Evolutionary conservation across 1,139 yeast genomes (phyloP), one percentile per base, ranked within the genome.

Genomic region (Geotrichum carabidarum): DNA sequence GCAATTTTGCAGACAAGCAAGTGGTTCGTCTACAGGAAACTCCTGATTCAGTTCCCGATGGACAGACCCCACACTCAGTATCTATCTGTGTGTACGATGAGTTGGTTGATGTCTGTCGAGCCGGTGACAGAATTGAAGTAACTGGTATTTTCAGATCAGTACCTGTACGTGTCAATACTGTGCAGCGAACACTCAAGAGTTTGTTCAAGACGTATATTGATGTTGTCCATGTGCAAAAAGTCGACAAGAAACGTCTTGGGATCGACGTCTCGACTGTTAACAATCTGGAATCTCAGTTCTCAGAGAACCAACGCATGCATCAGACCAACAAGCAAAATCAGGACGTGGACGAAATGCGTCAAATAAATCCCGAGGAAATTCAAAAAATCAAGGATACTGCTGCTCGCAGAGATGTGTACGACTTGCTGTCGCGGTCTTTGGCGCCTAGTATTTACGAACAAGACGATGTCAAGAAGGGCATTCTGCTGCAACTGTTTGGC

Each of bases 1-100:
- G 95, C 35, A 81, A 89, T 0, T 93, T 93, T 73, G 94, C 95
- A 34, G 97, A 93, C 70, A 93, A 91, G 68, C 99, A 93, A 71
- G 93, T 93, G 38, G 83, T 93, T 60, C 88, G 89, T 66, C 74
- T 93, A 48, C 99, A 93, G 71, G 99, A 93, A 70, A 93, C 99
- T 0, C 99, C 99, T 0, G 99, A 93, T 70, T 77, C 83, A 60
- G 96, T 93, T n/a, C 99, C 99, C 2, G 99, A 89, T 72, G 99
- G 99, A 18, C 99, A 93, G 71, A 93, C 99, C 2, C 99, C 99
- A 1, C 99, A 93, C 68, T 85, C 97, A 11, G 89, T 93, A 54
- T 89, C 96, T 11, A 75, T 93, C 38, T 90, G 97, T 74, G 95
- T 89, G 2, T 93, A 93, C 66, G 99, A 94, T 70, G 99, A 94